Evolutionary conservation across 2,329 filamentous ascomycete species (phyloP).

Genomic region (Colletotrichum orchidophilum): DNA sequence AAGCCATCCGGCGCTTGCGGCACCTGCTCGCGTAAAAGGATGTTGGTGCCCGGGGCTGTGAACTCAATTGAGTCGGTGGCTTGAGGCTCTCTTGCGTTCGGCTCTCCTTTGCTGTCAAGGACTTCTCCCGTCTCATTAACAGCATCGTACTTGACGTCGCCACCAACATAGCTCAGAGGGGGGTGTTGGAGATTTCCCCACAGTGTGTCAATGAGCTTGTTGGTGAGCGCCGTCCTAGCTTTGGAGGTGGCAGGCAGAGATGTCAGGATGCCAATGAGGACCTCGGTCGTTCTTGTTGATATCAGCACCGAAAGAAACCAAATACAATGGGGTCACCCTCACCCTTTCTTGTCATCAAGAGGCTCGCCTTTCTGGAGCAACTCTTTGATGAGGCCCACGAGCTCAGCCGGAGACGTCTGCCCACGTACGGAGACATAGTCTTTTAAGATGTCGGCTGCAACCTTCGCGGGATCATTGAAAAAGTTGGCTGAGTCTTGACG

Average conservation of each 20-base stretch:
- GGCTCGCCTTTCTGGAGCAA: slow-evolving; percentile 45
- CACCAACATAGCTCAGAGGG: slow-evolving; percentile 55
- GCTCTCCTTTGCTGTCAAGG: not conserved
- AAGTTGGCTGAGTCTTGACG: slow-evolving; percentile 38
- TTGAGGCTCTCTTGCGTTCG: slow-evolving; percentile 37
- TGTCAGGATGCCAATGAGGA: slow-evolving; percentile 49
- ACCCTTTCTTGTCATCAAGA: slow-evolving; percentile 66
- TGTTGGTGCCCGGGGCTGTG: slow-evolving; percentile 48
- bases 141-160: slow-evolving; percentile 51
- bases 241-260: slow-evolving; percentile 46
- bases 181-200: slow-evolving; percentile 66
- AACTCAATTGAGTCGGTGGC: slow-evolving; percentile 49
- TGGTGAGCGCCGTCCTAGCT: slow-evolving; percentile 51
- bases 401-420: slow-evolving; percentile 40
- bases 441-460: slow-evolving; percentile 45
- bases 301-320: not conserved
- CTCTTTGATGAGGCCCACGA: slow-evolving; percentile 44
- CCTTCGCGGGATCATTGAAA: slow-evolving; percentile 44
- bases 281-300: slow-evolving; percentile 46
- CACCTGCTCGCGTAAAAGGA: slow-evolving; percentile 47
- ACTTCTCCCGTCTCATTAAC: slow-evolving; percentile 28
- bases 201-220: slow-evolving; percentile 60
- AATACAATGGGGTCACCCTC: slow-evolving; percentile 9
- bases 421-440: slow-evolving; percentile 41
- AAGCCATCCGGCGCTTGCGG: slow-evolving; percentile 48